Percentiles rank a stretch among this genome's conserved stretches.
phyloP scores from a whole-genome alignment of 495 filamentous ascomycete species.

The Penicillium longicatenatum region DNA sequence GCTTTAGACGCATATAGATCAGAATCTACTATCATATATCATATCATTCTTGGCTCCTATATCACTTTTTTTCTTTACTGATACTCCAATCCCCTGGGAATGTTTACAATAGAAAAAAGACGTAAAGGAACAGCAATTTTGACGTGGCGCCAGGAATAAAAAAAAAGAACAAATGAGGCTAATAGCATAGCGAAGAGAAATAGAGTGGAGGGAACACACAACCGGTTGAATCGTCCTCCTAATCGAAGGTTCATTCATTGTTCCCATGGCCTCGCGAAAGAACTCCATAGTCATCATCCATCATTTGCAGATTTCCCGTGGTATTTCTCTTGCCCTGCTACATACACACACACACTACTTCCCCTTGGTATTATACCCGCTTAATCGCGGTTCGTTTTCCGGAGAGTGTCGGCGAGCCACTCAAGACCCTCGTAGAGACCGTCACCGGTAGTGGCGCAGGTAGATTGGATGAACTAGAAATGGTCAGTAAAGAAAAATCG shows the following conservation, averaged over 20 bases:
- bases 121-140: constrained; percentile 31
- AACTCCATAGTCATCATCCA: constrained; percentile 46
- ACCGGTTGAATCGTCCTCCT: constrained; percentile 31
- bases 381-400: constrained; percentile 87
- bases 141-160: constrained; percentile 42
- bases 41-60: not conserved
- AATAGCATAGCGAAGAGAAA: constrained; percentile 48
- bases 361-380: constrained; percentile 35
- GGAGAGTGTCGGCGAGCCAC: constrained; percentile 95
- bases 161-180: constrained; percentile 45
- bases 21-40: not conserved
- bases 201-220: constrained; percentile 44
- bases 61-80: constrained; percentile 1
- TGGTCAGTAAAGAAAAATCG: not conserved
- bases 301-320: constrained; percentile 43
- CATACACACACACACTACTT: constrained; percentile 17
- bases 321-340: constrained; percentile 45
- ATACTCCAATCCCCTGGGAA: constrained; percentile 3
- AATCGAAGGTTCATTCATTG: constrained; percentile 9
- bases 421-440: constrained; percentile 99
- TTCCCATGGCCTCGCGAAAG: constrained; percentile 29
- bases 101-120: constrained; percentile 6
- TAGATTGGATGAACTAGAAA: constrained; percentile 96
- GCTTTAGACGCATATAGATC: too few relatives aligned
- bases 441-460: constrained; percentile 98